These are phyloP conservation scores for Phytophthora meadii DNA, from an alignment of 352 stramenopile species.

Conservation along the genomic window DNA sequence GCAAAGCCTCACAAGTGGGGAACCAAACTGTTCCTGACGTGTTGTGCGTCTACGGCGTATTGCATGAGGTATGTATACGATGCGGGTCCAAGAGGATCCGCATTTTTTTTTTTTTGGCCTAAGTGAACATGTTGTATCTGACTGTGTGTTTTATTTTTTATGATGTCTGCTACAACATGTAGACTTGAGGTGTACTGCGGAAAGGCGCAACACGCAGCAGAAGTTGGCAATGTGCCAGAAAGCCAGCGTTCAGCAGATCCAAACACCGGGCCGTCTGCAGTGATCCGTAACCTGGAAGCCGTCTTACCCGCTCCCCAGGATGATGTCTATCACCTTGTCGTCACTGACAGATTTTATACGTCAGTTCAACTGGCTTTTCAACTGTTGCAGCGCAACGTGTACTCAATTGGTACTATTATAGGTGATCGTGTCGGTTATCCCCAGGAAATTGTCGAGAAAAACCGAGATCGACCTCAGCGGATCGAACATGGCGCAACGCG, in stretches of 20 bases:
- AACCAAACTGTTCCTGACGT: background rate
- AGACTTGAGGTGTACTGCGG: conserved; percentile 22
- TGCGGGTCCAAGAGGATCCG: background rate
- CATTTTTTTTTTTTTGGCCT: conserved; percentile 4
- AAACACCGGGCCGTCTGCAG: no score
- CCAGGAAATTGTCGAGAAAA: no score
- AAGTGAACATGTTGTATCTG: conserved; percentile 21
- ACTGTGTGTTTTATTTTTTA: background rate
- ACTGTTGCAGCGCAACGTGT: no score
- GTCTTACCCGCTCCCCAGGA: no score
- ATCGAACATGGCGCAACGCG: no score
- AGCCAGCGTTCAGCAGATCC: background rate
- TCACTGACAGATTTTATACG: no score
- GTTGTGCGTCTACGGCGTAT: conserved; percentile 11
- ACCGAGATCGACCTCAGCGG: no score
- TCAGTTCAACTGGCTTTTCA: no score
- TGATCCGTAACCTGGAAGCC: no score
- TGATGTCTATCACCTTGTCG: no score
- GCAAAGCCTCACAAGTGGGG: background rate
- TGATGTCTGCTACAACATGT: conserved; percentile 5
- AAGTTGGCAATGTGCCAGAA: conserved; percentile 1
- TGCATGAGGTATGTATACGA: conserved; percentile 9
- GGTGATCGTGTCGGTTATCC: no score
- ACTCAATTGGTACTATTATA: no score
- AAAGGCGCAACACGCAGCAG: background rate